phyloP scores from a whole-genome alignment of 1,139 yeast genomes.

The Sugiyamaella neomexicana region DNA sequence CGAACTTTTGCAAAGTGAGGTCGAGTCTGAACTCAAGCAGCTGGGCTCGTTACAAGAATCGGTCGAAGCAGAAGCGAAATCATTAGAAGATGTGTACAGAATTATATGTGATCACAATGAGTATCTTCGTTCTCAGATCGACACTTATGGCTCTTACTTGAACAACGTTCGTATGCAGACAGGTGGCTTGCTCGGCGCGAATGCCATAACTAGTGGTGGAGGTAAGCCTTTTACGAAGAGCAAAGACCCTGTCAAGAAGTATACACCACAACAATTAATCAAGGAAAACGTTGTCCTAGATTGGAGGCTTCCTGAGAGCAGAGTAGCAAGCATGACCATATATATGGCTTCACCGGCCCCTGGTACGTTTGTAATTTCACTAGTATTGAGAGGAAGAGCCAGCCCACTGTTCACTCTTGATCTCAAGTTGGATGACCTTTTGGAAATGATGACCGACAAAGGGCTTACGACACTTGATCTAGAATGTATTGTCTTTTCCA shows the following conservation, averaged over 20 bases:
- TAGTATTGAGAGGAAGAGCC: constrained; percentile 39
- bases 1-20: constrained; percentile 39
- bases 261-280: constrained; percentile 37
- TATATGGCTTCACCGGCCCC: constrained; percentile 41
- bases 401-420: constrained; percentile 38
- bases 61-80: constrained; percentile 39
- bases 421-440: constrained; percentile 41
- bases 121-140: constrained; percentile 41
- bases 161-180: constrained; percentile 43
- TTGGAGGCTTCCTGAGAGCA: constrained; percentile 37
- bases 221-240: constrained; percentile 24
- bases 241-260: constrained; percentile 37
- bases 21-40: constrained; percentile 42
- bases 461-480: constrained; percentile 37
- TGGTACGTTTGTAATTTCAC: constrained; percentile 41
- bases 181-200: constrained; percentile 34
- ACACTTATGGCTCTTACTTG: constrained; percentile 42
- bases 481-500: constrained; percentile 38
- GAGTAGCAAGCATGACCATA: constrained; percentile 30
- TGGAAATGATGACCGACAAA: constrained; percentile 39
- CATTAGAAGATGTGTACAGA: constrained; percentile 40
- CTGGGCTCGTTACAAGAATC: constrained; percentile 42
- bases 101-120: constrained; percentile 43
- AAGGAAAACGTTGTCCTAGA: constrained; percentile 39
- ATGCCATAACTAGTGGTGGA: constrained; percentile 29